phyloP scores from a whole-genome alignment of 2,329 filamentous ascomycete species.

The Penicillium sp. region DNA sequence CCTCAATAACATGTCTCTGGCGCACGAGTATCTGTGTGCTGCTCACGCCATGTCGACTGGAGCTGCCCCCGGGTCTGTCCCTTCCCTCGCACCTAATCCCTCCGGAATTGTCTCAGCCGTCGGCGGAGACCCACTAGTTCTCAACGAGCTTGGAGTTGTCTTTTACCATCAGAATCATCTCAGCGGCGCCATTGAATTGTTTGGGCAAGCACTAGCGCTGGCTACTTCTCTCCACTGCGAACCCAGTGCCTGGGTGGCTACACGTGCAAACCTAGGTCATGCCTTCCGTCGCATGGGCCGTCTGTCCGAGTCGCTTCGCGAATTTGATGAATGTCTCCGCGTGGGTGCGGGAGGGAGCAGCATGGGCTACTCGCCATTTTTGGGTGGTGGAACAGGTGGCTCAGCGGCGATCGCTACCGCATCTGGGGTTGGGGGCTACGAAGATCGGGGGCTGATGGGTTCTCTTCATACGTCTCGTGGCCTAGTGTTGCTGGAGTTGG shows the following conservation, averaged over 20 bases:
- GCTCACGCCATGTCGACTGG: conserved; percentile 66
- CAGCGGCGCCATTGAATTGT: conserved; percentile 72
- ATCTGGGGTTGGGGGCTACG: conserved; percentile 47
- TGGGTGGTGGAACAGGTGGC: conserved; percentile 38
- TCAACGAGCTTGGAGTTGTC: conserved; percentile 97
- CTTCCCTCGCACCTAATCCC: conserved; percentile 26
- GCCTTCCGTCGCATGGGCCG: conserved; percentile 72
- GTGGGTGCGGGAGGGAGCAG: conserved; percentile 74
- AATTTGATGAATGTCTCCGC: conserved; percentile 85
- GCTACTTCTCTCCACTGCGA: conserved; percentile 80
- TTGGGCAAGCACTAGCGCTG: conserved; percentile 73
- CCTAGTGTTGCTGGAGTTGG: conserved; percentile 76
- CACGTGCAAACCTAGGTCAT: conserved; percentile 85
- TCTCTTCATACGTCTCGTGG: conserved; percentile 60
- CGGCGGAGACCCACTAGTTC: conserved; percentile 72
- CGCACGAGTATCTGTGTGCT: conserved; percentile 90
- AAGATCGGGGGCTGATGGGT: conserved; percentile 48
- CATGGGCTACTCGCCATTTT: conserved; percentile 70
- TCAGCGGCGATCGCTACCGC: conserved; percentile 37
- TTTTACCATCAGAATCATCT: conserved; percentile 86
- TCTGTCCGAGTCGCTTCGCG: conserved; percentile 68
- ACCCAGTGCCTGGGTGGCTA: conserved; percentile 76
- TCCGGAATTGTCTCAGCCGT: conserved; percentile 23
- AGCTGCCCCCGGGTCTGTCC: conserved; percentile 31
- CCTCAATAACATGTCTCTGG: conserved; percentile 89